These are phyloP conservation scores for Phialophora expanda DNA, from an alignment of 2,329 filamentous ascomycete species.

Conservation along the genomic window DNA sequence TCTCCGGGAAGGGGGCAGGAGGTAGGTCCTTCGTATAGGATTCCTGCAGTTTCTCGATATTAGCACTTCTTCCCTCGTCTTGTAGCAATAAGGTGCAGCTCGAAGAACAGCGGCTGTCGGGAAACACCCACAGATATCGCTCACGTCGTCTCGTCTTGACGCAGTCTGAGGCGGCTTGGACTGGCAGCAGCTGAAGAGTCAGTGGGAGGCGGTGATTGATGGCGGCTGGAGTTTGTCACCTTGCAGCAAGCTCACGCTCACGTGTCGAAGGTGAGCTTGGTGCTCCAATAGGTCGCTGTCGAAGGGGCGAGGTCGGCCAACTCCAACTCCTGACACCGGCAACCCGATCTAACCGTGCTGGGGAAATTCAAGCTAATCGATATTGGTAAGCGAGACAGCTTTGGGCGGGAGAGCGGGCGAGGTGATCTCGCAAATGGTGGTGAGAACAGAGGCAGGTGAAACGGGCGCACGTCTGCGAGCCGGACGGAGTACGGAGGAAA, in stretches of 20 bases:
- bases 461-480: background rate
- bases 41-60: background rate
- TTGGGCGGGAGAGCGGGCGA: background rate
- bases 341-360: background rate
- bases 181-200: background rate
- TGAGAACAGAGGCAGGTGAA: background rate
- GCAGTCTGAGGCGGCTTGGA: background rate
- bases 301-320: slow-evolving; percentile 1
- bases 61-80: background rate
- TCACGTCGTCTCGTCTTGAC: background rate
- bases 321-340: background rate
- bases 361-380: slow-evolving; percentile 3
- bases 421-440: background rate
- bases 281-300: background rate
- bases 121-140: background rate
- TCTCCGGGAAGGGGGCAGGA: background rate
- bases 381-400: background rate
- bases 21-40: background rate
- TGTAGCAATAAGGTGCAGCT: background rate
- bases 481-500: background rate
- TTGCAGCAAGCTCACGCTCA: slow-evolving; percentile 14
- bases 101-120: background rate
- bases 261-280: background rate
- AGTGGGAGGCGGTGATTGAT: background rate
- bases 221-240: background rate